Percentiles rank a stretch among this genome's conserved stretches.
Evolutionary conservation across 2,329 filamentous ascomycete species (phyloP).

Genomic region (Hymenoscyphus fructigenus): DNA sequence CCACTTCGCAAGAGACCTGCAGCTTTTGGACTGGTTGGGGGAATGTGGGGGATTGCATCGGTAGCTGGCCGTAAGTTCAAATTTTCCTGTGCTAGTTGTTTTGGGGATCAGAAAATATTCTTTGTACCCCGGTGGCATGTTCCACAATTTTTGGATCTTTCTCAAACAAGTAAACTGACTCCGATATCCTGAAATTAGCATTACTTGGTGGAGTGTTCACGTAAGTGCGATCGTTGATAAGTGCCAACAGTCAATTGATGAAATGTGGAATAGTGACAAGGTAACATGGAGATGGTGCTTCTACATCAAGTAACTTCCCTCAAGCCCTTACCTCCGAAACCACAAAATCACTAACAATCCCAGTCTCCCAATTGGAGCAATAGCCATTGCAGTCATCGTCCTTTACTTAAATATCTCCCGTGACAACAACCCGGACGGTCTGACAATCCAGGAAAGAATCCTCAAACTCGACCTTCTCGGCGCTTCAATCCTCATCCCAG

Average conservation of each 20-base stretch:
- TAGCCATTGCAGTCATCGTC: conserved; percentile 39
- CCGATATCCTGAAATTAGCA: neutral
- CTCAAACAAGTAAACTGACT: too few relatives aligned
- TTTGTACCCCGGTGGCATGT: too few relatives aligned
- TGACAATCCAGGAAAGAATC: conserved; percentile 26
- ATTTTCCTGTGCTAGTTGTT: too few relatives aligned
- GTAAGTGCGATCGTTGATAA: conserved; percentile 15
- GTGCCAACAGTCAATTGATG: conserved; percentile 5
- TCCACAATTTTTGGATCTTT: too few relatives aligned
- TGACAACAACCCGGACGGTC: conserved; percentile 31
- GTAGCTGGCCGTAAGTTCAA: conserved; percentile 31
- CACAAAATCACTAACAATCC: neutral
- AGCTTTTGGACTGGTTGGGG: conserved; percentile 33
- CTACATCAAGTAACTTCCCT: neutral
- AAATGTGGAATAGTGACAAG: conserved; percentile 19
- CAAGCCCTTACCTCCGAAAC: neutral
- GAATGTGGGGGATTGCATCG: conserved; percentile 31
- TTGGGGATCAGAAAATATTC: too few relatives aligned
- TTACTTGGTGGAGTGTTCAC: conserved; percentile 33
- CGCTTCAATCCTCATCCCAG: conserved; percentile 38
- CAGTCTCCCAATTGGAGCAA: conserved; percentile 34
- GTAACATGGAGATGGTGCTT: conserved; percentile 37
- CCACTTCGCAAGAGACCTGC: conserved; percentile 32
- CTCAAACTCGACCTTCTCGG: conserved; percentile 39
- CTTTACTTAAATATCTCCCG: conserved; percentile 45